Evolutionary conservation across 1,284 basidiomycete species (phyloP).

Genomic region (Tremellales sp.): DNA sequence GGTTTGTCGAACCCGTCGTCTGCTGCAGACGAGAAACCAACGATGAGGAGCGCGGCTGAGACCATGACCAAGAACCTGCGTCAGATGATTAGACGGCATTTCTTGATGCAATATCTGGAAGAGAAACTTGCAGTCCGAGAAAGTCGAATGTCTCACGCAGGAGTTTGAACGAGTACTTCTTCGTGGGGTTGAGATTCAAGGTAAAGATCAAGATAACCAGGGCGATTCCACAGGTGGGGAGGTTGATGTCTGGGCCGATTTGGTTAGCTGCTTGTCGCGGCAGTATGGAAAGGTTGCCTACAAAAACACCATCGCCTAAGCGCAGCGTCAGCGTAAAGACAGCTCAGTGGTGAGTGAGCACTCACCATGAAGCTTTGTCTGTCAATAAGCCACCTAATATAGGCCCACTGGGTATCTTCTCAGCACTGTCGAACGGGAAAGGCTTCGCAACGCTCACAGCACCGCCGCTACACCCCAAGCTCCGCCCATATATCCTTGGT

Average conservation of each 20-base stretch:
- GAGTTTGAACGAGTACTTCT: constrained; percentile 14
- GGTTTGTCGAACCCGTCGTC: constrained; percentile 40
- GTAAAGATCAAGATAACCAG: constrained; percentile 59
- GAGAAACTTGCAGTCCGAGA: constrained; percentile 19
- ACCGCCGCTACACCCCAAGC: constrained; percentile 49
- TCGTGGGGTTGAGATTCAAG: constrained; percentile 16
- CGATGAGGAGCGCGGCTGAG: constrained; percentile 67
- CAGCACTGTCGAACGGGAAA: too few species aligned
- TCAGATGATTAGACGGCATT: background rate
- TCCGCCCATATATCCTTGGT: constrained; percentile 47
- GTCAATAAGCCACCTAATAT: constrained; percentile 45
- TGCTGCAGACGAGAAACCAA: constrained; percentile 58
- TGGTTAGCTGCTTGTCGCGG: background rate
- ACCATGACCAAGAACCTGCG: constrained; percentile 57
- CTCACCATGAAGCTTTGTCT: constrained; percentile 31
- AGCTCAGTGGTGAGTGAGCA: background rate
- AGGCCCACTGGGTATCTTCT: too few species aligned
- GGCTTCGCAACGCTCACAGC: too few species aligned
- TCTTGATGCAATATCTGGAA: background rate
- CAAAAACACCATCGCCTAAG: constrained; percentile 49
- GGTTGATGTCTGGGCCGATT: constrained; percentile 16
- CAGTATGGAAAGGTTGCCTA: background rate
- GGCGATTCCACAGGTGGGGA: constrained; percentile 54
- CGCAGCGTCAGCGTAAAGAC: background rate
- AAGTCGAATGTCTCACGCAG: constrained; percentile 31